Percentiles rank a stretch among this genome's conserved stretches.
These are phyloP conservation scores for Psilocybe tampanensis DNA, from an alignment of 768 basidiomycete genomes.

Conservation along the genomic window DNA sequence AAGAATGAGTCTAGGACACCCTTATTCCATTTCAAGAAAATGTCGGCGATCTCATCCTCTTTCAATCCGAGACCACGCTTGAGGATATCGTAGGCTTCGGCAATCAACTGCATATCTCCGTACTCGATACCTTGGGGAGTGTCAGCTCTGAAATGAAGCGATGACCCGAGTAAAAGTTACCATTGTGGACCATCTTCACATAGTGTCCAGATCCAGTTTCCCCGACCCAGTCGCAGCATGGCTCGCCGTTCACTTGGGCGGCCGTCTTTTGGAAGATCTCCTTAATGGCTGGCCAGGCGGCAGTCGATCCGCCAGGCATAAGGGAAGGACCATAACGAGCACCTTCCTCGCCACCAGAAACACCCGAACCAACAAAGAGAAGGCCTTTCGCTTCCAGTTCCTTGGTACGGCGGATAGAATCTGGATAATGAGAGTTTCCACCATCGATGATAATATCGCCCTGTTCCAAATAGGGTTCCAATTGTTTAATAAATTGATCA, in stretches of 20 bases:
- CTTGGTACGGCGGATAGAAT: conserved; percentile 91
- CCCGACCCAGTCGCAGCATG: conserved; percentile 99
- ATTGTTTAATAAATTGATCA: conserved; percentile 91
- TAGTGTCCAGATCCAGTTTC: conserved; percentile 96
- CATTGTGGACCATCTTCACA: conserved; percentile 99
- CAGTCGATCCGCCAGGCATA: conserved; percentile 96
- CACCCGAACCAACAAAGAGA: conserved; percentile 97
- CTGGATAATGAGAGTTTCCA: conserved; percentile 99
- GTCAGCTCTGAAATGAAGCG: conserved; percentile 1
- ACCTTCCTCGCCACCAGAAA: conserved; percentile 99
- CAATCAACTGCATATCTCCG: conserved; percentile 99
- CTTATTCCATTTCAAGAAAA: conserved; percentile 96
- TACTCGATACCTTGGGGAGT: conserved; percentile 87
- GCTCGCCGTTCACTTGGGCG: conserved; percentile 92
- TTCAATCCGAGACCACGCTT: conserved; percentile 89
- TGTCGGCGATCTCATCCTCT: conserved; percentile 91
- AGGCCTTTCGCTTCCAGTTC: conserved; percentile 95
- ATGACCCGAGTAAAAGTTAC: conserved; percentile 40
- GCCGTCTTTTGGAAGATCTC: conserved; percentile 98
- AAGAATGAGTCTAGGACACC: conserved; percentile 99
- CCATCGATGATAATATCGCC: conserved; percentile 99
- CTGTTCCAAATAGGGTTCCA: conserved; percentile 85
- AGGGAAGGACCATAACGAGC: conserved; percentile 96
- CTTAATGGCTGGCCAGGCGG: conserved; percentile 97
- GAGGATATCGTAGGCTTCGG: conserved; percentile 98